Evolutionary conservation across 305 asterid genomes (phyloP).

Genomic region (Fraxinus paxiana): DNA sequence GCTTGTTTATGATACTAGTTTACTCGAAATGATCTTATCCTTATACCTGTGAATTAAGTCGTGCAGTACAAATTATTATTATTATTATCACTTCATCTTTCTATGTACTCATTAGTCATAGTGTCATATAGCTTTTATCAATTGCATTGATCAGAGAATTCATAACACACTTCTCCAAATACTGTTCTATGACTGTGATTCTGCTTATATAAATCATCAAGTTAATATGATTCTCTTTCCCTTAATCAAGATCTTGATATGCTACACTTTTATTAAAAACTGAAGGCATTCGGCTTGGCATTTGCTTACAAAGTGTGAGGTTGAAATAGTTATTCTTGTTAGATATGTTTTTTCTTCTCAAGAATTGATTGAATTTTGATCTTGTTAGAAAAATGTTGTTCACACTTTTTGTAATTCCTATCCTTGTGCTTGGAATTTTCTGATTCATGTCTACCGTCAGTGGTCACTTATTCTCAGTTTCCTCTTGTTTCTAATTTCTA

Average conservation of each 20-base stretch:
- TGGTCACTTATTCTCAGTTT: not conserved
- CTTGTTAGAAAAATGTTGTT: not conserved
- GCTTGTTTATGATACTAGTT: not conserved
- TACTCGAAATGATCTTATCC: not conserved
- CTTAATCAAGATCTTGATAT: conserved; percentile 1
- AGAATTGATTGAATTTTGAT: not conserved
- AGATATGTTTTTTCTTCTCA: not conserved
- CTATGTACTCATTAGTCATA: not conserved
- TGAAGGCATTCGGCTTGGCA: not conserved
- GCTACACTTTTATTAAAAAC: not conserved
- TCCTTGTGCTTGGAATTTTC: not conserved
- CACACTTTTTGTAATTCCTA: not conserved
- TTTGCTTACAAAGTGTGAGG: not conserved
- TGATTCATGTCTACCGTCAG: not conserved
- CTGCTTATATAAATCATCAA: not conserved
- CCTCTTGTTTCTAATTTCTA: not conserved
- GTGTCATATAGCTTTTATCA: not conserved
- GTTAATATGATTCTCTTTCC: not conserved
- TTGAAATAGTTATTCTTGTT: not conserved
- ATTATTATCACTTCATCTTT: not conserved
- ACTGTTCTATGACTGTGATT: not conserved
- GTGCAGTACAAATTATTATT: not conserved
- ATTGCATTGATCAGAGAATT: not conserved
- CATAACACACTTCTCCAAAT: not conserved
- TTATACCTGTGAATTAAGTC: not conserved